Base-by-base conservation (phyloP, 2,329 filamentous ascomycete species). In the Penicillium sp. region DNA sequence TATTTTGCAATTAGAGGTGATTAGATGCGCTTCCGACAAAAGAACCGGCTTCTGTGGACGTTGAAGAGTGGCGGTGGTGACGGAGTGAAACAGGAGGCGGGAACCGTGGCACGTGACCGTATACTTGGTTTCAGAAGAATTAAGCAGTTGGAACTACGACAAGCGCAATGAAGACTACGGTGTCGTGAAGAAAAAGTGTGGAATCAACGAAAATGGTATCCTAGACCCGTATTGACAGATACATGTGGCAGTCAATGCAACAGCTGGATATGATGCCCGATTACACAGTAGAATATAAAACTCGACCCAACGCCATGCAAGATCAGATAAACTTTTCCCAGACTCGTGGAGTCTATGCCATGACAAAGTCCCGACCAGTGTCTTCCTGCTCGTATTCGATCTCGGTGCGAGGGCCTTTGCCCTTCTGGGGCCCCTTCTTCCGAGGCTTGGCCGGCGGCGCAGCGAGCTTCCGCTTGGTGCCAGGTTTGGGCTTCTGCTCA, bases 341-440 rank as follows among this genome's bases (percentile, higher is more conserved):
- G 48, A 48, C 45, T 31, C 33, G 28, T 48, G 33, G 50, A 46
- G 33, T 46, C 64, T 64, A 76, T 40, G 72, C 74, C 61, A 74
- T 62, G 53, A 78, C 53, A 51, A 74, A 73, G 62, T 81, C 77
- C 58, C 77, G 76, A 41, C 76, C 79, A 63, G 82, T 82, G 48
- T 79, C 78, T 72, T 90, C 87, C 52, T 87, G 83, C 73, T 91
- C 88, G 69, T 89, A 88, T 74, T 92, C 88, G 71, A 90, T 90
- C 75, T 90, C 84, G 80, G 80, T 84, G 72, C 63, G 85, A 72
- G 76, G 84, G 73, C 77, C 73, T 74, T 84, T 85, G 35, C 35
- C 35, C 9, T 38, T 38, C 18, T 18, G 9, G 10, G 35, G 84
- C 73, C 77, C 73, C 74, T 84, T 85, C 76, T 85, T 85, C 64